Evolutionary conservation across 345 rosid genomes (phyloP).

Genomic region (Lumnitzera littorea): DNA sequence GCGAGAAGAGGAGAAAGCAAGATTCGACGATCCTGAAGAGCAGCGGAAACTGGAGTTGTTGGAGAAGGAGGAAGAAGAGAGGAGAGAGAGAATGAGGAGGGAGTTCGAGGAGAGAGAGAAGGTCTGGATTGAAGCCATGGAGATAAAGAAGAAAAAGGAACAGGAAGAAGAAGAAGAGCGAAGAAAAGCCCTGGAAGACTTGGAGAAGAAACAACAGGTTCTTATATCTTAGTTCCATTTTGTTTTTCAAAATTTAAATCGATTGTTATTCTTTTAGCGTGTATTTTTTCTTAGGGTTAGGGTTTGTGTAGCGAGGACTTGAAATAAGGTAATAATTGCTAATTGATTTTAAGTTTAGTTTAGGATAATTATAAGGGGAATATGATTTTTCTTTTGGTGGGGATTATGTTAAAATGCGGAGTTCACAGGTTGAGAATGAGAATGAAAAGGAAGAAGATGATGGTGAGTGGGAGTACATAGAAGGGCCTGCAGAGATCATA

Average conservation of each 20-base stretch:
- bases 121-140: conserved; percentile 61
- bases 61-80: conserved; percentile 56
- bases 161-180: conserved; percentile 42
- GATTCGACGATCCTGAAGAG: conserved; percentile 60
- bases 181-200: conserved; percentile 29
- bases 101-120: conserved; percentile 81
- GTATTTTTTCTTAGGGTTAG: too few species aligned
- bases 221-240: not conserved
- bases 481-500: conserved; percentile 87
- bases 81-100: conserved; percentile 48
- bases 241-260: not conserved
- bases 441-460: conserved; percentile 28
- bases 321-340: too few species aligned
- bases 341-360: too few species aligned
- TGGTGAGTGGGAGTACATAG: conserved; percentile 77
- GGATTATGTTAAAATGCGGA: not conserved
- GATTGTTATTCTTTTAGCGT: not conserved
- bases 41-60: conserved; percentile 37
- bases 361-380: too few species aligned
- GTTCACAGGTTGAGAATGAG: conserved; percentile 2
- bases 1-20: conserved; percentile 53
- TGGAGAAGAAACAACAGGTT: conserved; percentile 31
- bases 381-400: too few species aligned
- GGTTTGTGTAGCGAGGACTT: too few species aligned
- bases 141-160: conserved; percentile 42